A percentile compares a stretch with the other conserved stretches of the same genome.
Evolutionary conservation across 768 basidiomycete genomes (phyloP).

Genomic region (Pleurotus platypus): DNA sequence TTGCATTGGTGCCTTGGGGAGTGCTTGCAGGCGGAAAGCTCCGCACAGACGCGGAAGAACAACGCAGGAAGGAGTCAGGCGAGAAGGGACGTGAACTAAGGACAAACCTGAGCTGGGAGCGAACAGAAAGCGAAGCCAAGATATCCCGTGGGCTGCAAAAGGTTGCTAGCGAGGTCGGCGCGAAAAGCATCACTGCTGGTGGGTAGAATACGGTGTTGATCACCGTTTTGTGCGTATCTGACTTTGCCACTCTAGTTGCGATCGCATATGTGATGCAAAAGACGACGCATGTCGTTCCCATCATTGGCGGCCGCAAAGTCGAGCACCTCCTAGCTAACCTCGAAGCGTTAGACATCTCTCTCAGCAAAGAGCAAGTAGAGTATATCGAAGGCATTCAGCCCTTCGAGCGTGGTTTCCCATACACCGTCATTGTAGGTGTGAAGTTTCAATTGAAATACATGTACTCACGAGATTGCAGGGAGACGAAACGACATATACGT

Average conservation of each 20-base stretch:
- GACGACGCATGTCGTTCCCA: constrained; percentile 46
- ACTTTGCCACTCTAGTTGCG: constrained; percentile 27
- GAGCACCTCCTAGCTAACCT: constrained; percentile 47
- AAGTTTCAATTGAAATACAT: neutral
- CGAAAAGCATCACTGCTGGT: constrained; percentile 45
- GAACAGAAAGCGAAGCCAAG: constrained; percentile 38
- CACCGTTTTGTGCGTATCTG: neutral
- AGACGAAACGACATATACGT: constrained; percentile 13
- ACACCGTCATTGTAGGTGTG: constrained; percentile 23
- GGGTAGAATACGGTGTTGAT: constrained; percentile 11
- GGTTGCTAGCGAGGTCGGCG: constrained; percentile 47
- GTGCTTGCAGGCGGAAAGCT: constrained; percentile 41
- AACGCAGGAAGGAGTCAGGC: constrained; percentile 20
- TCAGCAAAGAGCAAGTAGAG: constrained; percentile 39
- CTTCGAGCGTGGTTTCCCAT: constrained; percentile 45
- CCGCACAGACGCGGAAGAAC: constrained; percentile 46
- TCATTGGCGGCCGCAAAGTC: constrained; percentile 46
- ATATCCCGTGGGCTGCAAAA: constrained; percentile 43
- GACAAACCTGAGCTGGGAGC: constrained; percentile 34
- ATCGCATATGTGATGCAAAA: constrained; percentile 54
- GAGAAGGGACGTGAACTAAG: constrained; percentile 35
- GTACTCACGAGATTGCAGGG: constrained; percentile 10
- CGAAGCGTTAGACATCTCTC: constrained; percentile 40
- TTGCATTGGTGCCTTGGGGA: constrained; percentile 31
- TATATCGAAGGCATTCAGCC: constrained; percentile 35